Base-by-base conservation (phyloP, 2,329 filamentous ascomycete species). In the Corynespora cassiicola region DNA sequence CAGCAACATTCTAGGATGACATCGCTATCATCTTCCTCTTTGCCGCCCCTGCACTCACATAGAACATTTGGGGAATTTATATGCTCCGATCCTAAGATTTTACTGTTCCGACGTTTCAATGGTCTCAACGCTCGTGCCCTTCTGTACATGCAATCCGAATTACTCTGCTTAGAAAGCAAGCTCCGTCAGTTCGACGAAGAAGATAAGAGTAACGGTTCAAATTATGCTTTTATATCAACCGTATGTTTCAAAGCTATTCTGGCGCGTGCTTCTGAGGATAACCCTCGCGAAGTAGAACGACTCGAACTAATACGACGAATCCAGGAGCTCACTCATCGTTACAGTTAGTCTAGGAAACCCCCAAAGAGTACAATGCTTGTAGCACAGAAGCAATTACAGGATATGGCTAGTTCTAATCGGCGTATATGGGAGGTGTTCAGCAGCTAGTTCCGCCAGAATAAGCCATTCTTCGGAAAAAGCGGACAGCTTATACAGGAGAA, bases 111-210 rank as follows among this genome's bases (percentile, higher is more conserved):
- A 14, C 30, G 38, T 2, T 45, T 45, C 23, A 22, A 37, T 11
- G 10, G 22, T 5, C 31, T 45, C 11, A 42, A 42, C 14, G 39
- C 39, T 15, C 31, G 31, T 9, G 39, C 27, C 15, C 16, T 45
- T 10, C 23, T 45, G 7, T 44, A 39, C 21, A 12, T 45, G n/a
- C 42, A 45, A 28, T 40, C 42, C 12, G 42, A 45, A 22, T 39
- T 45, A 7, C 24, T 42, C 17, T 15, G 25, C 6, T 26, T 45
- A n/a, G 31, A 42, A 16, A 22, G 7, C 6, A 29, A 48, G 14
- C 38, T 45, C 9, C 23, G 24, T 5, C 20, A 30, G 11, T 10
- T 36, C 7, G 38, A 41, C 20, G 7, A 6, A 9, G 26, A 36
- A 16, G 33, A 41, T 21, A n/a, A 8, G 15, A 29, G 7, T 8